phyloP scores from a whole-genome alignment of 768 basidiomycete species.

The Pulveroboletus sp. region DNA sequence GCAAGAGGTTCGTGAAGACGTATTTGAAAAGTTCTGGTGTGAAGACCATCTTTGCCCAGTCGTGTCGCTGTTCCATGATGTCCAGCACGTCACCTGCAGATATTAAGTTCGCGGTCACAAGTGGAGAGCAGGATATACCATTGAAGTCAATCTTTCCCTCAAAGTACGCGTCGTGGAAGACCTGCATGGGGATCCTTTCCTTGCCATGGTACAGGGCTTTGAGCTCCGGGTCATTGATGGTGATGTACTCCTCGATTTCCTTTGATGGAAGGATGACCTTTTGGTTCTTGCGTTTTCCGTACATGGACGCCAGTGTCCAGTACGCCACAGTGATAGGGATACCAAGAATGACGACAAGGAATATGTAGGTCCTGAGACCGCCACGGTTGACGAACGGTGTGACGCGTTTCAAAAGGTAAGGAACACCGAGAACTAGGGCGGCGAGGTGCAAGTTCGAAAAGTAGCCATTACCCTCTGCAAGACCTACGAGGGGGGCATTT shows the following conservation, averaged over 20 bases:
- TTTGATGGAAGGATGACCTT: constrained; percentile 84
- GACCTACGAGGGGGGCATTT: constrained; percentile 79
- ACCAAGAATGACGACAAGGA: constrained; percentile 73
- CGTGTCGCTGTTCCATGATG: constrained; percentile 90
- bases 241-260: constrained; percentile 87
- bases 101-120: background rate
- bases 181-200: constrained; percentile 95
- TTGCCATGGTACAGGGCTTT: constrained; percentile 77
- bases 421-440: constrained; percentile 70
- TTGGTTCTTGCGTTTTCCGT: constrained; percentile 78
- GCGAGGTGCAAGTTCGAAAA: constrained; percentile 85
- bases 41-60: constrained; percentile 92
- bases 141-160: constrained; percentile 96
- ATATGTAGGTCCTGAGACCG: constrained; percentile 83
- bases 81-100: constrained; percentile 85
- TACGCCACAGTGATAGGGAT: constrained; percentile 79
- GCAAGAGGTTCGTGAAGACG: constrained; percentile 81
- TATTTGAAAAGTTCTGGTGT: constrained; percentile 93
- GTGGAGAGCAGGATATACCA: constrained; percentile 44
- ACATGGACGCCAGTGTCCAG: constrained; percentile 85
- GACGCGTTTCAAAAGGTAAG: constrained; percentile 80
- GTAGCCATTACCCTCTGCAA: constrained; percentile 81
- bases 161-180: constrained; percentile 97
- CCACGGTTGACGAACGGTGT: constrained; percentile 80
- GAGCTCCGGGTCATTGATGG: constrained; percentile 81